Base-by-base conservation (phyloP, 73 alveolate species). In the Urostyla sp. region DNA sequence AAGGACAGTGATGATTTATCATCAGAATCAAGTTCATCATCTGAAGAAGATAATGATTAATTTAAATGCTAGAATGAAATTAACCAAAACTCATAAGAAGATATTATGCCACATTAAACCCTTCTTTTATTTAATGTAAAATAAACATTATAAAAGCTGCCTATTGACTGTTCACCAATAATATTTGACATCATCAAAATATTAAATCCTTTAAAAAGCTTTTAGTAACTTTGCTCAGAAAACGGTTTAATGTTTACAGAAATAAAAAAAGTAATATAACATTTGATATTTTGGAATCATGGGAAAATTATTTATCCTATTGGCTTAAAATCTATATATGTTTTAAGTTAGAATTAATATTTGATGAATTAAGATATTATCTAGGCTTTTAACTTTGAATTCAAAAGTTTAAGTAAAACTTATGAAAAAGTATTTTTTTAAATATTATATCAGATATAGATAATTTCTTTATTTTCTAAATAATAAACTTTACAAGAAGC, bases 281-380 rank as follows among this genome's bases (percentile, higher is more conserved):
- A 69, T 69, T 30, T 69, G 1, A 45, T 69, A 48, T 69, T 46
- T 69, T 69, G 83, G 83, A 69, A 69, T 49, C 54, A 69, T 0
- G 67, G 72, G 15, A 45, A 48, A 27, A 27, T 69, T 5, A 69
- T 69, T 0, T 69, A 69, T 49, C 83, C 83, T 1, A 69, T 69
- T 3, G 28, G 24, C 32, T 23, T 69, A 13, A 48, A 45, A 48
- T 30, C 44, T 16, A 27, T 49, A 6, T 69, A 69, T 49, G 83
- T 46, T 4, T 24, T 69, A 4, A 69, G 54, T 34, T 21, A 46
- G 31, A 18, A 69, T 1, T 2, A 6, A 44, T 5, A 44, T 1
- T 6, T 48, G 24, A 5, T 23, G 4, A 38, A 15, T 1, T 6
- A 5, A 18, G 79, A 63, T 5, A 63, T 23, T 2, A 21, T 49